Conservation (phyloP, 1,284 basidiomycete species). For the Lentinula novae-zelandiae region DNA sequence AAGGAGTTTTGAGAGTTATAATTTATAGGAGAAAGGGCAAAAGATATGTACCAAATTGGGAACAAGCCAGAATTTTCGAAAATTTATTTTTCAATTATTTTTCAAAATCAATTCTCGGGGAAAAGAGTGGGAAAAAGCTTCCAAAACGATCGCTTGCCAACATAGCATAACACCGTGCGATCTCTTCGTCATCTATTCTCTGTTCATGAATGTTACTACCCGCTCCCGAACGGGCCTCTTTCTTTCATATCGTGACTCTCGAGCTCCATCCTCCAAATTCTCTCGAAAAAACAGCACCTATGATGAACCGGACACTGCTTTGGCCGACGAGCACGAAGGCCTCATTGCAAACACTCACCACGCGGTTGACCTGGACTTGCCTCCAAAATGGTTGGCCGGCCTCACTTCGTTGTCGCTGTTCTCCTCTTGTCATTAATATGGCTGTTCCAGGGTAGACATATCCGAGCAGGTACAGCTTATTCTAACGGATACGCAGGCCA, state of each 20-base stretch:
- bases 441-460: constrained; percentile 77
- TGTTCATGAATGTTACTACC: constrained; percentile 39
- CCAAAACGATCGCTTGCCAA: background rate
- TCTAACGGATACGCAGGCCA: constrained; percentile 63
- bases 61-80: background rate
- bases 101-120: background rate
- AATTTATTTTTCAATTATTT: background rate
- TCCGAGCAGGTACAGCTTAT: constrained; percentile 86
- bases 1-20: background rate
- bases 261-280: constrained; percentile 47
- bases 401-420: constrained; percentile 11
- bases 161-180: background rate
- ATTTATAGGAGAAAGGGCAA: constrained; percentile 4
- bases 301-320: constrained; percentile 34
- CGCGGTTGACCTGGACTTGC: constrained; percentile 58
- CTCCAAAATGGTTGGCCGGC: constrained; percentile 63
- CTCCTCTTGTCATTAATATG: constrained; percentile 17
- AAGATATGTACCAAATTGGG: background rate
- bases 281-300: constrained; percentile 34
- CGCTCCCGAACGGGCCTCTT: constrained; percentile 93
- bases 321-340: constrained; percentile 65
- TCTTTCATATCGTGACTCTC: constrained; percentile 90
- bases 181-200: background rate
- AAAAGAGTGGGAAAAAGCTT: background rate
- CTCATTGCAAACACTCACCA: constrained; percentile 59